These are phyloP conservation scores for Linderina pennispora DNA, from an alignment of 192 early-diverging fungal genomes.

Conservation along the genomic window DNA sequence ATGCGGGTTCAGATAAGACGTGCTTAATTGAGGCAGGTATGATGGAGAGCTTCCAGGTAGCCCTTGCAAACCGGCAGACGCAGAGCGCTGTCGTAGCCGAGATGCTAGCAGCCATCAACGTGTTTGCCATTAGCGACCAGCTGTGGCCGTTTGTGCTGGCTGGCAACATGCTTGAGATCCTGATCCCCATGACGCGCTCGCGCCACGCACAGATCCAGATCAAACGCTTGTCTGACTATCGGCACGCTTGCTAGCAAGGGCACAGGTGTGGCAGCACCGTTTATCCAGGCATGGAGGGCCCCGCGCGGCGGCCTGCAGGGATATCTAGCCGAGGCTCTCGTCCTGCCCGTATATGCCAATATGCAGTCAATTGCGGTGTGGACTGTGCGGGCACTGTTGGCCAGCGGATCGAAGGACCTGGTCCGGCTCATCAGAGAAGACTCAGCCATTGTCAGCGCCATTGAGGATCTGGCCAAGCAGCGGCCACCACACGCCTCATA, in stretches of 20 bases:
- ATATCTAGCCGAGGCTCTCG: constrained; percentile 7
- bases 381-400: constrained; percentile 22
- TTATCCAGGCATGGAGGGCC: constrained; percentile 20
- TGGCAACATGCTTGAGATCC: constrained; percentile 11
- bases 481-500: no score
- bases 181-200: constrained; percentile 11
- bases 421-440: constrained; percentile 11
- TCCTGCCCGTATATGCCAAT: constrained; percentile 11
- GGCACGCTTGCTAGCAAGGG: constrained; percentile 15
- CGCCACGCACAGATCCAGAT: constrained; percentile 8
- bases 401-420: constrained; percentile 9
- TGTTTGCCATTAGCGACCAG: constrained; percentile 20
- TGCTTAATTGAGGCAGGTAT: constrained; percentile 17
- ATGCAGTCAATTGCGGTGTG: constrained; percentile 29
- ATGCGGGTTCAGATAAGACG: constrained; percentile 17
- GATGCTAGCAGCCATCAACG: constrained; percentile 24
- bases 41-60: constrained; percentile 13
- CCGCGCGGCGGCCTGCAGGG: constrained; percentile 17
- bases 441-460: constrained; percentile 13
- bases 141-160: constrained; percentile 29
- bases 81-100: constrained; percentile 9
- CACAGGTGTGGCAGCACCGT: no score
- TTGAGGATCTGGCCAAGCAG: constrained; percentile 13
- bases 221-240: constrained; percentile 24
- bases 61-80: constrained; percentile 1